A percentile compares a stretch with the other conserved stretches of the same genome.
phyloP scores from a whole-genome alignment of 2,329 filamentous ascomycete species.

The Sporothrix pseudoabietina region DNA sequence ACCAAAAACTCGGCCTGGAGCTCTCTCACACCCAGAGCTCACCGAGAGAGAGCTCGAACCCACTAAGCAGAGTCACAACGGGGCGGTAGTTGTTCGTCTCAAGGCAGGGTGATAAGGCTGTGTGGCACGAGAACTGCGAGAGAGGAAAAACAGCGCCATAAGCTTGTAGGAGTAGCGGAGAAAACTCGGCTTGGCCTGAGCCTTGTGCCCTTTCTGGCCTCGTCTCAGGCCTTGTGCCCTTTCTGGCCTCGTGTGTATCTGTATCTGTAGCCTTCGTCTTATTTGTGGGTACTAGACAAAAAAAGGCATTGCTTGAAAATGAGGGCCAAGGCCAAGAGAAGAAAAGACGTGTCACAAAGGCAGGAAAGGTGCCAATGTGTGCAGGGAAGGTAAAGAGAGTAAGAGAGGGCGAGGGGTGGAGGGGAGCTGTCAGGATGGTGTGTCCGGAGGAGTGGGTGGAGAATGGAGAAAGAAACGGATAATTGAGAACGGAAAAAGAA shows the following conservation, averaged over 20 bases:
- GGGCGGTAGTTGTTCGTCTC: background rate
- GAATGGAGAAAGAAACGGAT: background rate
- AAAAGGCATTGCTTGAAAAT: background rate
- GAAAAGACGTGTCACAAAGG: slow-evolving; percentile 11
- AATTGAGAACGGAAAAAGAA: background rate
- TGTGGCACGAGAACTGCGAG: background rate
- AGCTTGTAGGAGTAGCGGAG: background rate
- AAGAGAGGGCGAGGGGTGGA: background rate
- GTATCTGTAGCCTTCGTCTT: background rate
- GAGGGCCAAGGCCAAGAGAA: background rate
- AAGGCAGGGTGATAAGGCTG: background rate
- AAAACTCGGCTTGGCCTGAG: background rate
- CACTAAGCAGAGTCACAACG: background rate
- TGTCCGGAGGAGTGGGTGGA: slow-evolving; percentile 7
- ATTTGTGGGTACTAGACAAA: background rate
- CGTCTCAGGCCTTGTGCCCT: background rate
- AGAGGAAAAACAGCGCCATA: background rate
- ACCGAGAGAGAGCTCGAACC: slow-evolving; percentile 2
- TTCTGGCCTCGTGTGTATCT: background rate
- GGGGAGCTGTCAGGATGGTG: background rate
- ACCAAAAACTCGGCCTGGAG: background rate
- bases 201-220: background rate
- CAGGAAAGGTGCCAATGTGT: background rate
- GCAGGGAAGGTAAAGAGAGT: background rate
- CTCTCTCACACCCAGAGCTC: slow-evolving; percentile 13